Conservation (phyloP, 2,329 filamentous ascomycete species). For the Aureobasidium mangrovei region DNA sequence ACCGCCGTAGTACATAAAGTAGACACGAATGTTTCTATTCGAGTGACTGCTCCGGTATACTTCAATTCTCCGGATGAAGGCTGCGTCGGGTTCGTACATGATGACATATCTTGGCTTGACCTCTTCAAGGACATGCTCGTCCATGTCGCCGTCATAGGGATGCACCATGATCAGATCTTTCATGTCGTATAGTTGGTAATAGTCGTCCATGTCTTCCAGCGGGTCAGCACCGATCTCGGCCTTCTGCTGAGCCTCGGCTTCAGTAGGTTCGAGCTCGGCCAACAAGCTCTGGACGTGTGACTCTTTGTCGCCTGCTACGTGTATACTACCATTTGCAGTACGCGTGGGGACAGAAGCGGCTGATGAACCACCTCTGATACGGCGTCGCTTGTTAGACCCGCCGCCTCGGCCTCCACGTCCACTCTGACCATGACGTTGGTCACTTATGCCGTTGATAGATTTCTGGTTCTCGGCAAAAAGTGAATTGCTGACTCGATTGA, state of each 20-base stretch:
- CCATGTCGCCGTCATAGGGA: slow-evolving; percentile 89
- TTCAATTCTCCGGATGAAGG: slow-evolving; percentile 89
- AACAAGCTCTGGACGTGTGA: slow-evolving; percentile 74
- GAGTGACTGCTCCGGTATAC: slow-evolving; percentile 93
- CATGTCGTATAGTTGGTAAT: slow-evolving; percentile 86
- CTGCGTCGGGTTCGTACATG: slow-evolving; percentile 95
- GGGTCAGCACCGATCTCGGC: slow-evolving; percentile 68
- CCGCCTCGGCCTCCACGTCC: slow-evolving; percentile 55
- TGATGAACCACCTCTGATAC: slow-evolving; percentile 69
- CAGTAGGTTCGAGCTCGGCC: slow-evolving; percentile 72
- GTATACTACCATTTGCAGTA: slow-evolving; percentile 63
- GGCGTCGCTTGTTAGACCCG: slow-evolving; percentile 68
- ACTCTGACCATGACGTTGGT: slow-evolving; percentile 38
- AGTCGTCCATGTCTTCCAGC: slow-evolving; percentile 83
- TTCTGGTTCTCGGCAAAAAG: slow-evolving; percentile 75
- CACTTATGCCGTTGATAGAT: slow-evolving; percentile 58
- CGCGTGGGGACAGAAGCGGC: slow-evolving; percentile 51
- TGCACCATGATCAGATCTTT: slow-evolving; percentile 81
- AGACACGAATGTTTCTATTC: slow-evolving; percentile 80
- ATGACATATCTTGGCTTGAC: slow-evolving; percentile 88
- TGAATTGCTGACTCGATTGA: slow-evolving; percentile 71
- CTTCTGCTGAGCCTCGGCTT: slow-evolving; percentile 60
- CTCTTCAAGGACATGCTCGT: slow-evolving; percentile 94
- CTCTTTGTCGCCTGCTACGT: slow-evolving; percentile 73
- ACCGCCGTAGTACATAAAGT: slow-evolving; percentile 92